Base-by-base conservation (phyloP, 257 asterid species). In the Salvia miltiorrhiza region DNA sequence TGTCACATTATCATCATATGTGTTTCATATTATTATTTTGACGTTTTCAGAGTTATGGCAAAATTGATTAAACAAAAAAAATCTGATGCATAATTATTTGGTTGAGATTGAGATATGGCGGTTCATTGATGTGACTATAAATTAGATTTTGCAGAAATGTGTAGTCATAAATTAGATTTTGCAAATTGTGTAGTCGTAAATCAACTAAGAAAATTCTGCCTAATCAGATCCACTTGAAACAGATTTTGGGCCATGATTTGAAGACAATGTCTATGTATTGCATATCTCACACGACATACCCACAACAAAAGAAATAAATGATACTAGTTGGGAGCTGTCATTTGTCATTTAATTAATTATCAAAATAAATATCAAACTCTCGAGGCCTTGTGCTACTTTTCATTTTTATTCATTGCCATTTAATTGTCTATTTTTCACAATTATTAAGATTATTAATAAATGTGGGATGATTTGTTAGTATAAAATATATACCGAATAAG, bases 141-240 rank as follows among this genome's bases (percentile, higher is more conserved):
- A 26, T 63, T 65, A 20, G 32, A 40, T 72, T 63, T 52, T 7
- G 16, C 55, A 10, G 32, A 11, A 7, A 10, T 23, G 10, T n/a
- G n/a, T n/a, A n/a, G n/a, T 33, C 9, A 3, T 17, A 16, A 55
- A 57, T 58, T 65, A 20, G 32, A 40, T 72, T 63, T 52, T 7
- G 16, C 55, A 40, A 7, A 30, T 28, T 23, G 10, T n/a, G n/a
- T n/a, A n/a, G n/a, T 33, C 9, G 7, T 17, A 16, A 55, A 57
- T 58, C 24, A 17, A 10, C 41, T 16, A 33, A 59, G 45, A 50
- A n/a, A 17, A 71, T 61, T 47, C 7, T 66, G 67, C 9, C 55
- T 21, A 73, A 65, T 45, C 53, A 56, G 55, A 65, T 73, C 23
- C 68, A 55, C 62, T 65, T 47, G 72, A 63, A 72, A 28, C 65